Evolutionary conservation across 2,329 filamentous ascomycete genomes (phyloP), one percentile per base, ranked within the genome.

Genomic region (Cyanodermella asteris): DNA sequence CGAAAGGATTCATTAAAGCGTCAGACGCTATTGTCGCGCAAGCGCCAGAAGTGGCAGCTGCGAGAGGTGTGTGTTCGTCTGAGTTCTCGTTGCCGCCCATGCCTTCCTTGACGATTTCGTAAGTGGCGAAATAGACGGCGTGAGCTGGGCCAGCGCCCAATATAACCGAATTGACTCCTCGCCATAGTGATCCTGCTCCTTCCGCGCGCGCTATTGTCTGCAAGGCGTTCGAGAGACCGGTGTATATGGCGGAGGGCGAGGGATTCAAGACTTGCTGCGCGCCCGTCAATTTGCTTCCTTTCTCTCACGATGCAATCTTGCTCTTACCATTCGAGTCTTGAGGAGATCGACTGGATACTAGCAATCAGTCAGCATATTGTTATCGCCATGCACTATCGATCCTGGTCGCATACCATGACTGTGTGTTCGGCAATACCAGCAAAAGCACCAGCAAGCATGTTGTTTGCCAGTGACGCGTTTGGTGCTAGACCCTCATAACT

Each of bases 301-400:
- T n/a, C 7, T 22, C 9, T n/a, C 5, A 12, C 7, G 22, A 21
- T 13, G 10, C 6, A 23, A 22, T 18, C 15, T 10, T 16, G 11
- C 12, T 7, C 21, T 17, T 13, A n/a, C n/a, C n/a, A n/a, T n/a
- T n/a, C n/a, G n/a, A n/a, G 93, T 87, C 74, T 97, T 97, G 46
- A 97, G 75, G 38, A 91, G 69, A 56, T 97, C 87, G 45, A 97
- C 76, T 12, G 87, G 87, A 47, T 97, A 97, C 87, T 97, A n/a
- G n/a, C n/a, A n/a, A n/a, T n/a, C n/a, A n/a, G n/a, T n/a, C n/a
- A n/a, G 12, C 12, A 7, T 29, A 19, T 24, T 16, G 15, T 20
- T 16, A 18, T 24, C 16, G n/a, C n/a, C 24, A 16, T 15, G n/a
- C 20, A 26, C 29, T 15, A 21, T 22, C 22, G 20, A 27, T 17